Evolutionary conservation across 805 yeast genomes (phyloP).

Genomic region (Myxozyma lipomycoides): DNA sequence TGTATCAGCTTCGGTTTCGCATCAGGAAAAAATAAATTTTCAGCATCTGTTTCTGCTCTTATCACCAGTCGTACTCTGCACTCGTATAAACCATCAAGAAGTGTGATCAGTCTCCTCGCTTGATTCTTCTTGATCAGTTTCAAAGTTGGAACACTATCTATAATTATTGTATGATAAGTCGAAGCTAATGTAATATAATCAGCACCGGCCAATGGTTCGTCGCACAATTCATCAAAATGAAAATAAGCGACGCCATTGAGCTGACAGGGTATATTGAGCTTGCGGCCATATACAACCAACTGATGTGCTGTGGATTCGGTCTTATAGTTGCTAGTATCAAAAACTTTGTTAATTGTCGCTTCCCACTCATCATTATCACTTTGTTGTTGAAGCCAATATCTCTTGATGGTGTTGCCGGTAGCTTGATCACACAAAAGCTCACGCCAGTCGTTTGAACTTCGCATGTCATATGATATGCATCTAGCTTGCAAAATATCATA

Average conservation of each 20-base stretch:
- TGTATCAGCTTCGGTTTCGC: conserved; percentile 32
- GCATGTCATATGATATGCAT: conserved; percentile 62
- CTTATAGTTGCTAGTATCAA: background rate
- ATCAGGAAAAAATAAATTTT: conserved; percentile 62
- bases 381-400: conserved; percentile 10
- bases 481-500: conserved; percentile 53
- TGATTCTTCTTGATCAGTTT: conserved; percentile 57
- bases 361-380: conserved; percentile 21
- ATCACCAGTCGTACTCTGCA: conserved; percentile 58
- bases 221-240: conserved; percentile 53
- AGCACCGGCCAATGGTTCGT: conserved; percentile 56
- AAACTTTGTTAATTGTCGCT: conserved; percentile 4
- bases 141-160: conserved; percentile 60
- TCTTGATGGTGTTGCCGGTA: background rate
- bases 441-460: conserved; percentile 56
- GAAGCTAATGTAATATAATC: conserved; percentile 69
- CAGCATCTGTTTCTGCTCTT: conserved; percentile 48
- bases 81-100: conserved; percentile 67
- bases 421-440: conserved; percentile 34
- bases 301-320: conserved; percentile 23
- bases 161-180: conserved; percentile 50
- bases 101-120: conserved; percentile 59
- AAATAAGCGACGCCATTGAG: conserved; percentile 45
- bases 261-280: conserved; percentile 46
- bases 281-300: conserved; percentile 56